Percentiles rank a stretch among this genome's conserved stretches.
These are phyloP conservation scores for Trametes sanguinea DNA, from an alignment of 768 basidiomycete genomes.

Conservation along the genomic window DNA sequence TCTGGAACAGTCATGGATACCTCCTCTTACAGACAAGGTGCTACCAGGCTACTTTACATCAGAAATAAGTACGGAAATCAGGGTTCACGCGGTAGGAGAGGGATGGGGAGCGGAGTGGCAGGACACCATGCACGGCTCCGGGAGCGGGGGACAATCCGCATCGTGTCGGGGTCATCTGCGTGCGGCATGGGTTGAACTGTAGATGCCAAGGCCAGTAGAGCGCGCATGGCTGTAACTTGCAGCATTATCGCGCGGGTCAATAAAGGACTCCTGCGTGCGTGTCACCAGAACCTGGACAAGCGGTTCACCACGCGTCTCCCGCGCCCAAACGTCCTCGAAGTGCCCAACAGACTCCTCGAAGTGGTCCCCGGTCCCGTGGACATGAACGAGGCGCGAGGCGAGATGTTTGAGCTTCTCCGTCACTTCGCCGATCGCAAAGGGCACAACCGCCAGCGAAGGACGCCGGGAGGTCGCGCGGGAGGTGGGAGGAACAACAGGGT, in stretches of 20 bases:
- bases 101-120: too few relatives aligned
- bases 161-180: not conserved
- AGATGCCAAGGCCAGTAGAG: not conserved
- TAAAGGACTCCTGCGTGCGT: not conserved
- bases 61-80: too few relatives aligned
- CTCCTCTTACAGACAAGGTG: not conserved
- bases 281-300: slow-evolving; percentile 18
- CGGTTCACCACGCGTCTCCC: slow-evolving; percentile 12
- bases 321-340: slow-evolving; percentile 17
- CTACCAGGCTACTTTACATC: too few relatives aligned
- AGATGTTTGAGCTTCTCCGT: slow-evolving; percentile 15
- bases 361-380: slow-evolving; percentile 1
- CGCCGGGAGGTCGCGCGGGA: slow-evolving; percentile 7
- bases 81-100: too few relatives aligned
- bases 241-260: not conserved
- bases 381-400: not conserved
- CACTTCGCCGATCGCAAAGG: slow-evolving; percentile 10
- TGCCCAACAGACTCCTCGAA: slow-evolving; percentile 21
- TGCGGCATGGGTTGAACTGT: not conserved
- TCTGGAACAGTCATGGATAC: slow-evolving; percentile 1
- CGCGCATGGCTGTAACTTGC: not conserved
- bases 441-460: slow-evolving; percentile 5
- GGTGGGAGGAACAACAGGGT: slow-evolving; percentile 2
- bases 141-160: too few relatives aligned
- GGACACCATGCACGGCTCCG: too few relatives aligned